Base-by-base conservation (phyloP, 139 green algal genomes). In the Asterochloris erici region DNA sequence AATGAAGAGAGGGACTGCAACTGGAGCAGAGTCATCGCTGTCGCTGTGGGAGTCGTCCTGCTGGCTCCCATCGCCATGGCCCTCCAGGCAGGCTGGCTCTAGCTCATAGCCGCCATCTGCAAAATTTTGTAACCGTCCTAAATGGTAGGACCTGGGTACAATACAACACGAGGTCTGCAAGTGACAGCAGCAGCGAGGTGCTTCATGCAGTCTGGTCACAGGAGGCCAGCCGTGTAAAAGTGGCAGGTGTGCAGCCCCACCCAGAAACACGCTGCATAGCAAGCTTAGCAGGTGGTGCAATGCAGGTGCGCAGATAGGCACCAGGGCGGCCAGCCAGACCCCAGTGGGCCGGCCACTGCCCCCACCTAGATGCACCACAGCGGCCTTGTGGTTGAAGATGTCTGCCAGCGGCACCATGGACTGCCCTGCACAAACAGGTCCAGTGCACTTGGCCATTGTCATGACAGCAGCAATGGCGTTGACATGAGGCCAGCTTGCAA, bases 381-480 rank as follows among this genome's bases (percentile, higher is more conserved):
- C 78, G 0, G 88, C 88, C 85, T 98, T 98, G 89, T 98, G 94
- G 86, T 98, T 98, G 90, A 98, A 98, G 13, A 94, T 87, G 82
- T 98, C 94, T 0, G 94, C 94, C 27, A 98, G 85, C 0, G 94
- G 94, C 14, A 98, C 94, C 89, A 96, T 87, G 1, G 88, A 86
- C 64, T 92, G 86, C 60, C 89, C 91, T 94, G 86, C 81, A 74
- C n/a, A 54, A 11, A n/a, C n/a, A n/a, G n/a, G n/a, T n/a, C n/a
- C n/a, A n/a, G n/a, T n/a, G 28, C 27, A 27, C 24, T 12, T 27
- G 28, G 74, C 16, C 29, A 23, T 24, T 26, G 13, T 26, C 28
- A 64, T 78, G 66, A 21, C 2, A 4, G 19, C 66, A 73, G 26
- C 73, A 77, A 13, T 28, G 38, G 15, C 24, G 24, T 10, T 12